Evolutionary conservation across 306 rosid genomes (phyloP).

Genomic region (Vicia villosa): DNA sequence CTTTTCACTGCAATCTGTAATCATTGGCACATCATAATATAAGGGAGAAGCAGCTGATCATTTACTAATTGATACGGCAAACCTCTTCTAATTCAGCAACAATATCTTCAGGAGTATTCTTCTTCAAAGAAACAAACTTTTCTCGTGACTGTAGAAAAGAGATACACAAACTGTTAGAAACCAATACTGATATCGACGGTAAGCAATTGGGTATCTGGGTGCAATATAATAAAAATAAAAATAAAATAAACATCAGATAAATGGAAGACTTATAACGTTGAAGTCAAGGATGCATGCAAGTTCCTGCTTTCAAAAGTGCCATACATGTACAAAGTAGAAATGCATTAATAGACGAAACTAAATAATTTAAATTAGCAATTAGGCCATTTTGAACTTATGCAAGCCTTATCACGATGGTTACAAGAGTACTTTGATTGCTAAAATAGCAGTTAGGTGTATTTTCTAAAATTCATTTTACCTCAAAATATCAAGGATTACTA

Average conservation of each 20-base stretch:
- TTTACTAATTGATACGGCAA: slow-evolving; percentile 40
- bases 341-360: not conserved
- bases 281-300: slow-evolving; percentile 30
- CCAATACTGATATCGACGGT: not conserved
- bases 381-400: slow-evolving; percentile 21
- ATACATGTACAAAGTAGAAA: slow-evolving; percentile 6
- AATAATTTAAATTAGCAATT: slow-evolving; percentile 19
- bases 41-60: slow-evolving; percentile 25
- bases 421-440: not conserved
- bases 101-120: slow-evolving; percentile 79
- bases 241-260: slow-evolving; percentile 20
- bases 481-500: slow-evolving; percentile 11
- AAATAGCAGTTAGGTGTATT: slow-evolving; percentile 6
- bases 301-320: slow-evolving; percentile 14
- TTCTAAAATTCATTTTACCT: not conserved
- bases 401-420: slow-evolving; percentile 2
- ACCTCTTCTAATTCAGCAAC: slow-evolving; percentile 96
- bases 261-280: not conserved
- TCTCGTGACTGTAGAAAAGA: slow-evolving; percentile 72
- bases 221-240: slow-evolving; percentile 21
- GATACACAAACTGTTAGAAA: slow-evolving; percentile 34
- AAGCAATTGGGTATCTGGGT: slow-evolving; percentile 20
- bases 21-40: not conserved
- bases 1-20: slow-evolving; percentile 16
- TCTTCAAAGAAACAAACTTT: slow-evolving; percentile 89